Percentiles rank a stretch among this genome's conserved stretches.
Evolutionary conservation across 352 stramenopile genomes (phyloP).

Genomic region (Phytophthora tubulina): DNA sequence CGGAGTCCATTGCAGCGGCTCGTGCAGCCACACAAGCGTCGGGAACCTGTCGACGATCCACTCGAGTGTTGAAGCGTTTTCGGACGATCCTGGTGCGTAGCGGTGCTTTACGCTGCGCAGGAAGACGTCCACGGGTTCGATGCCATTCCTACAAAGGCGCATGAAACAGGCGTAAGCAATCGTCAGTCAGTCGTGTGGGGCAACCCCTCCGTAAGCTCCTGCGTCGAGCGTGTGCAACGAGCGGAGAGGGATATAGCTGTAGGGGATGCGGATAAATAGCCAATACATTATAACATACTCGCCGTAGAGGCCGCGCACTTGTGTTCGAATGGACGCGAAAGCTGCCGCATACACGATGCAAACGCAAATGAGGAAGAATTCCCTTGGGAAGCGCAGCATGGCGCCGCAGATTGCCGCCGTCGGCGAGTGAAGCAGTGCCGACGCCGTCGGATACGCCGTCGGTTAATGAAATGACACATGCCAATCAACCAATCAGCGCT

Average conservation of each 20-base stretch:
- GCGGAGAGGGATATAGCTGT: no score
- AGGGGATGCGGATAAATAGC: no score
- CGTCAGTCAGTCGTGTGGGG: neutral
- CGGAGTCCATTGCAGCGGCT: conserved; percentile 50
- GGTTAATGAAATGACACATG: neutral
- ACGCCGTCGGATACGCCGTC: conserved; percentile 22
- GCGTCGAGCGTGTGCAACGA: neutral
- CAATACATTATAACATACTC: conserved; percentile 48
- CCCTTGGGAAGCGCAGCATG: conserved; percentile 47
- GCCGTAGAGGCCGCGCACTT: conserved; percentile 87
- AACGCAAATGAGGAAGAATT: conserved; percentile 54
- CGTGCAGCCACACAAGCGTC: conserved; percentile 69
- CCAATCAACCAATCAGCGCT: no score
- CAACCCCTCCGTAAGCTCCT: neutral
- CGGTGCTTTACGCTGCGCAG: conserved; percentile 48
- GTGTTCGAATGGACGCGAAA: conserved; percentile 83
- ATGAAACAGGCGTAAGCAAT: conserved; percentile 18
- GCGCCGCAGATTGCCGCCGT: conserved; percentile 6
- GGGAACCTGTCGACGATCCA: conserved; percentile 47
- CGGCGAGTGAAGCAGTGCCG: conserved; percentile 11
- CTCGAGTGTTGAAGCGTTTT: conserved; percentile 23
- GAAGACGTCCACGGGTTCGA: conserved; percentile 66
- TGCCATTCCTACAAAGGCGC: conserved; percentile 48
- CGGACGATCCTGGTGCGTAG: conserved; percentile 12
- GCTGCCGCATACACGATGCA: conserved; percentile 63